Base-by-base conservation (phyloP, 2,329 filamentous ascomycete genomes). In the Intubia oerlemansii region DNA sequence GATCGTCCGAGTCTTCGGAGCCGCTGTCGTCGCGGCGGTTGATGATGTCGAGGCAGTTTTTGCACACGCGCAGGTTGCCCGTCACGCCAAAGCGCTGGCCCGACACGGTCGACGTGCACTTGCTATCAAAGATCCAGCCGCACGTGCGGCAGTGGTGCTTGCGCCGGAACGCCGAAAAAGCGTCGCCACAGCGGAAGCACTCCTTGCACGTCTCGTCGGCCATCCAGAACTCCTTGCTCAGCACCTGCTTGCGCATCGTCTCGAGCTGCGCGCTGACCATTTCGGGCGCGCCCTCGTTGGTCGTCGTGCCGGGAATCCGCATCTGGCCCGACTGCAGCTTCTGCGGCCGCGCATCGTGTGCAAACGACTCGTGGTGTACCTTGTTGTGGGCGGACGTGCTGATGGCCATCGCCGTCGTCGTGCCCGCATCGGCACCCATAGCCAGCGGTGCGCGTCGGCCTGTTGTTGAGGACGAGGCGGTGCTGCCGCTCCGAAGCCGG, bases 161-260 rank as follows among this genome's bases (percentile, higher is more conserved):
- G 38, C 88, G 70, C 34, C 88, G 68, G 45, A 95, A 95, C 2
- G 85, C 88, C 1, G 81, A 82, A 44, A 98, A 98, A 2, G 78
- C 66, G 33, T 80, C 76, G 25, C 80, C 80, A 42, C 88, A 98
- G 25, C 80, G 67, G 46, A 93, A 98, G 44, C 88, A 98, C 42
- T 93, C 85, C 46, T 91, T 95, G 34, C 85, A 90, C 36, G 90
- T 93, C 44, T 95, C 88, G 45, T 98, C 88, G 34, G 82, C 79
- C 88, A 98, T 98, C 88, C 85, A 95, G 41, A 92, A 95, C 40
- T 95, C 84, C 43, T 84, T 88, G 46, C 79, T 91, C 25, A 95
- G 54, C 7, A 98, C 73, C 43, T 85, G 82, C 42, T 80, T 78
- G 36, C 76, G 70, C 58, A 92, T 75, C 39, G 77, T 73, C 28